Evolutionary conservation across 441 rosid species (phyloP), one percentile per base, ranked within the genome.

Genomic region (Gossypium gossypioides): DNA sequence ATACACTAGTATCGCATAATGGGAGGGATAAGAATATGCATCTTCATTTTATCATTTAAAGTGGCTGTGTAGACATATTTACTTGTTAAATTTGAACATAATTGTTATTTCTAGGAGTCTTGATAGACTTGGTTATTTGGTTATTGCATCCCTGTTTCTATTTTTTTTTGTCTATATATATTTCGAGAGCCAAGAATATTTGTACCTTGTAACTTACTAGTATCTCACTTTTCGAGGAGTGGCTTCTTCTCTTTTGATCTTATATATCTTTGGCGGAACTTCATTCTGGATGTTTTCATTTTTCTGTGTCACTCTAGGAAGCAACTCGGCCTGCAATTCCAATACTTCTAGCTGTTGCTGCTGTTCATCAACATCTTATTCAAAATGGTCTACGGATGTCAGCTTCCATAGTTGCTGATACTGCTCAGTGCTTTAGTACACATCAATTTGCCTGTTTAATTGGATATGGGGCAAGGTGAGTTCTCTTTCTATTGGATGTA

Each of bases 291-390:
- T 63, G 73, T 10, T 52, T 42, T 61, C 63, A 32, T 46, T 37
- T 19, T 64, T 46, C 52, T 2, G 24, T 71, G 73, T 69, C 70
- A 18, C 74, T 75, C 77, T 83, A 96, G 99, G 96, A 92, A 80
- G 88, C 98, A 50, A 92, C 98, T 21, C 78, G 92, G 57, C 98
- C 98, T 80, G 86, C 96, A 74, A 81, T 96, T 55, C 99, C 99
- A 13, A 88, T 96, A 75, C 90, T 96, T 81, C 90, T 96, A 81
- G 98, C 99, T 72, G 98, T 96, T 75, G 98, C 98, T 21, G 93
- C 99, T 65, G 93, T 96, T 73, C 99, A 92, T 84, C 99, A 96
- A 78, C 99, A 96, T 89, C 99, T 96, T 78, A 92, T 96, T 81
- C 92, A 92, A 80, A 96, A 96, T 77, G 98, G 99, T 61, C 78